Evolutionary conservation across 495 filamentous ascomycete genomes (phyloP), one percentile per base, ranked within the genome.

Genomic region (Parathielavia appendiculata): DNA sequence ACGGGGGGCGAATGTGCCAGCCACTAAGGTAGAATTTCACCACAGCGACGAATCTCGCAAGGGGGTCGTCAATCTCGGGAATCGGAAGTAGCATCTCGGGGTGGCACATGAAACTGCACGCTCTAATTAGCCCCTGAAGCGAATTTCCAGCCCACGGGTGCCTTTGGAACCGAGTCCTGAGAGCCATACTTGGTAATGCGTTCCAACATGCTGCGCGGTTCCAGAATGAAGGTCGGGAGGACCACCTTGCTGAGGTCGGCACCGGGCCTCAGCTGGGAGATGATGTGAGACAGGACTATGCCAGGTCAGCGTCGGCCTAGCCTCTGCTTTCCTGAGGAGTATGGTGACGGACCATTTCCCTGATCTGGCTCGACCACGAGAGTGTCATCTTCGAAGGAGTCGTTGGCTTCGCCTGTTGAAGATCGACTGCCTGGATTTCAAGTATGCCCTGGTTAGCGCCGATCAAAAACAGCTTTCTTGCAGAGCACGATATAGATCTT

Each of bases 1-100:
- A 96, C 92, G 90, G 89, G 59, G 93, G 92, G 73, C 92, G 95
- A 70, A 99, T 97, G 71, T 99, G 93, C 93, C 93, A 99, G 60
- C 93, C 93, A 69, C 91, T 95, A 51, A 99, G 73, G 71, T 99
- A 99, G 71, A 99, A 97, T 69, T 95, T 97, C 61, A 96, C 86
- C 11, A 99, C 93, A 0, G 90, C 86, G 6, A 99, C 83, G 69
- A 99, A 99, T 66, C 93, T 83, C 64, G 92, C 75, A 41, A 92
- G 78, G 4, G 95, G 95, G 68, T 99, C 95, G 32, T 97, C 89
- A 59, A 95, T 87, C 35, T 81, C 76, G 17, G 91, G 77, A 76
- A 97, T 92, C 20, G 89, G 88, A 2, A 97, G 82, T 26, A 99
- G 84, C 61, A 88, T 93, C 73, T 99, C 93, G 46, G 93, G 95